Conservation (phyloP, 257 asterid species). For the Ophiorrhiza pumila region DNA sequence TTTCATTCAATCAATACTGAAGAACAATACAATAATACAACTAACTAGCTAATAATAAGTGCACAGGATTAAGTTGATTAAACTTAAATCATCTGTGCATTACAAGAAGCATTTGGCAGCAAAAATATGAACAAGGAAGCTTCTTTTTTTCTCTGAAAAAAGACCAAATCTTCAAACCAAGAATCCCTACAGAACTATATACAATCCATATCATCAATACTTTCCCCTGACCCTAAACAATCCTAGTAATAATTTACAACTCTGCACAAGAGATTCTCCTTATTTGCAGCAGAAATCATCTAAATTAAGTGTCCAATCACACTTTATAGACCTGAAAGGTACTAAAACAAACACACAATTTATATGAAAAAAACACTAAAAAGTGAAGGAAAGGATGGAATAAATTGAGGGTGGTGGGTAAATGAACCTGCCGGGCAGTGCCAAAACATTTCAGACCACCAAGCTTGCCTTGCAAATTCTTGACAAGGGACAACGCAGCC, state of each 20-base stretch:
- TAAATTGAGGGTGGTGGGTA: not conserved
- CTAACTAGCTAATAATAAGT: too few species aligned
- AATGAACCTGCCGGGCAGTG: constrained; percentile 75
- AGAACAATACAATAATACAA: too few species aligned
- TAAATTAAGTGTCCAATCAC: not conserved
- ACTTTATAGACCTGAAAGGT: not conserved
- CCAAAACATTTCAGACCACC: constrained; percentile 81
- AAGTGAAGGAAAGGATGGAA: not conserved
- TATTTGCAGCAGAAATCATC: too few species aligned
- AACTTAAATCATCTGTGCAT: too few species aligned
- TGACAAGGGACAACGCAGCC: constrained; percentile 67
- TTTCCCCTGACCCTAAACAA: not conserved
- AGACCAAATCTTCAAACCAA: not conserved
- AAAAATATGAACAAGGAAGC: not conserved
- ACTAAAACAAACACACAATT: not conserved
- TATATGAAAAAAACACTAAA: not conserved
- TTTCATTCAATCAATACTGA: too few species aligned
- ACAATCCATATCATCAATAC: not conserved
- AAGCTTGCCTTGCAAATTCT: constrained; percentile 59
- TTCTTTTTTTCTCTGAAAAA: not conserved
- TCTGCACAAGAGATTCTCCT: not conserved
- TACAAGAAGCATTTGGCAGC: too few species aligned
- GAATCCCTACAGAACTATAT: not conserved
- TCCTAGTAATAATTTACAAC: not conserved
- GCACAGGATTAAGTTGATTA: too few species aligned